A percentile compares a stretch with the other conserved stretches of the same genome.
Evolutionary conservation across 2,329 filamentous ascomycete genomes (phyloP).

Genomic region (Hortaea werneckii): DNA sequence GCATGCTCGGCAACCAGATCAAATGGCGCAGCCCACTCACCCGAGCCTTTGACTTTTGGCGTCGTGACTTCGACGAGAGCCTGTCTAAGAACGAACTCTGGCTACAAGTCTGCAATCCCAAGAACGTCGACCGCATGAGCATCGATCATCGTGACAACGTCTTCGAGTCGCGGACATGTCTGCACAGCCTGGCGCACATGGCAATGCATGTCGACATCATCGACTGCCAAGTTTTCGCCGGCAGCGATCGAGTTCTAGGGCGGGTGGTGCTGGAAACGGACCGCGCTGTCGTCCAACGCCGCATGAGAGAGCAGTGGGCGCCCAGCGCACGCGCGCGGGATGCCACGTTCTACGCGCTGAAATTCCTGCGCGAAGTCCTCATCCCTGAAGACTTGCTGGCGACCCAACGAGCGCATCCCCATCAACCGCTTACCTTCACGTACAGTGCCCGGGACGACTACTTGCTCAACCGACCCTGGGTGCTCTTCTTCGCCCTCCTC

Average conservation of each 20-base stretch:
- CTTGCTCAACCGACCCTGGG: constrained; percentile 85
- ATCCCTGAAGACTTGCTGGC: constrained; percentile 40
- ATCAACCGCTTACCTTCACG: constrained; percentile 29
- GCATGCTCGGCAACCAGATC: constrained; percentile 73
- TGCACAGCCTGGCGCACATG: constrained; percentile 94
- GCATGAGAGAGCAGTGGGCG: constrained; percentile 85
- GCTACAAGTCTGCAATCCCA: constrained; percentile 26
- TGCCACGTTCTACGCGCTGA: constrained; percentile 83
- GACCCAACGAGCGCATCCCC: background rate
- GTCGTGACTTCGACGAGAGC: constrained; percentile 77
- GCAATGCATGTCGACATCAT: constrained; percentile 95
- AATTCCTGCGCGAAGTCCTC: constrained; percentile 78
- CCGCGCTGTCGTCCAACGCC: constrained; percentile 64
- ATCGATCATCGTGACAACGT: constrained; percentile 54
- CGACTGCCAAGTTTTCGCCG: constrained; percentile 93
- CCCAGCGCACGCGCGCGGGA: constrained; percentile 79
- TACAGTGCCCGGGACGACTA: constrained; percentile 85
- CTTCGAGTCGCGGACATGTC: constrained; percentile 77
- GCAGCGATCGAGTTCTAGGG: constrained; percentile 74
- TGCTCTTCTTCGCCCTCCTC: constrained; percentile 82
- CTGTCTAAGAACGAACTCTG: constrained; percentile 45
- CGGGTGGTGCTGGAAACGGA: constrained; percentile 76
- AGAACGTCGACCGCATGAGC: constrained; percentile 18
- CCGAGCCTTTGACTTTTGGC: constrained; percentile 88
- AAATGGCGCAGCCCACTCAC: constrained; percentile 84